Evolutionary conservation across 2,329 filamentous ascomycete genomes (phyloP), one percentile per base, ranked within the genome.

Genomic region (Ambrosiella xylebori): DNA sequence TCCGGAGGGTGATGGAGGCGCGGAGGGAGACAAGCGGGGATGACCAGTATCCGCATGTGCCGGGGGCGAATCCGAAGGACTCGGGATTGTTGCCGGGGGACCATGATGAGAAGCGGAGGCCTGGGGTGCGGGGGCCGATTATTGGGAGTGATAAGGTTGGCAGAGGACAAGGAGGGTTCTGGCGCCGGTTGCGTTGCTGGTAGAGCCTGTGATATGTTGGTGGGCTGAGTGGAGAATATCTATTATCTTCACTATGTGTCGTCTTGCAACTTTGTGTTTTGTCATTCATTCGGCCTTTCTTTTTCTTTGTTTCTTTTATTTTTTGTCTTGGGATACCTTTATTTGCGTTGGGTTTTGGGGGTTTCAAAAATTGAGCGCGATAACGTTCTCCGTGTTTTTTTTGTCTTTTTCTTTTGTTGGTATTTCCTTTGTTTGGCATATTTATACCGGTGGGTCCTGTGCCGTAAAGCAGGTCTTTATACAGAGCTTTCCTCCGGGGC

Each of bases 1-100:
- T 84, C 49, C 73, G 79, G 35, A 73, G 80, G 56, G 81, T 84
- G 55, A 74, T 79, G 52, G 80, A 83, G 71, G 72, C 72, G n/a
- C 68, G 79, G 17, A 68, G 71, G 12, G 68, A 75, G 50, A 77
- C 77, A 3, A 75, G 74, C 63, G 69, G 71, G 65, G 77, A 74
- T 61, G 59, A 60, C 49, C 56, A 52, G 0, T 67, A 70, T 15
- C 63, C 71, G 57, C 63, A 66, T 54, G 74, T 75, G 63, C 73
- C 74, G 36, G 69, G 74, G 53, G 78, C 77, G 61, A 75, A 77
- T 69, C 81, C 79, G 17, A 79, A 78, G 69, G 78, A 79, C 27
- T 65, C 81, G 55, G 78, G 75, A 15, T 79, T 79, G 35, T 67
- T 81, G 56, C 74, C 75, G 1, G 65, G 64, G 3, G 65, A 65